A percentile compares a stretch with the other conserved stretches of the same genome.
Evolutionary conservation across 1,284 basidiomycete species (phyloP).

Genomic region (Cryptococcus sp.): DNA sequence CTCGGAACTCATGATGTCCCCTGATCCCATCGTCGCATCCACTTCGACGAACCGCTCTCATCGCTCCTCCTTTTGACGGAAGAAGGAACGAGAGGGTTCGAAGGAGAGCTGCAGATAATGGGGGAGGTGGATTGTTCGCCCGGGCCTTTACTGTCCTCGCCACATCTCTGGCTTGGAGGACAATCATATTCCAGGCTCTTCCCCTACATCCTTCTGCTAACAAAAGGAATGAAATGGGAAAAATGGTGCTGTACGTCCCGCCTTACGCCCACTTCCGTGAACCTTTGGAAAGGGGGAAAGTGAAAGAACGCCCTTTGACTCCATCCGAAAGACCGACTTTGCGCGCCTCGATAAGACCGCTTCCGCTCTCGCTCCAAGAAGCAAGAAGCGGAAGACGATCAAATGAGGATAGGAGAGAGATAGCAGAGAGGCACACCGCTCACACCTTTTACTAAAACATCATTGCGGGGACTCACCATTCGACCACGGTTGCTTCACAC

Average conservation of each 20-base stretch:
- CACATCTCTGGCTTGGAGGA: slow-evolving; percentile 8
- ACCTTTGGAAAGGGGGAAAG: slow-evolving; percentile 18
- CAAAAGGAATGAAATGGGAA: background rate
- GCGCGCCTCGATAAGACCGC: background rate
- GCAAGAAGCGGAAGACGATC: no score
- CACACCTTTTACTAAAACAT: slow-evolving; percentile 47
- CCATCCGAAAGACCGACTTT: background rate
- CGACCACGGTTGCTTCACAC: background rate
- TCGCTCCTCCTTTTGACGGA: background rate
- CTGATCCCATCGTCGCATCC: background rate
- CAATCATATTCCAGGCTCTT: no score
- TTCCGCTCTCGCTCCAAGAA: no score
- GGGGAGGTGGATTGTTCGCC: slow-evolving; percentile 13
- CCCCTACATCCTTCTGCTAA: background rate
- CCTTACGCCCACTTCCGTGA: slow-evolving; percentile 27
- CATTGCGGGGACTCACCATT: slow-evolving; percentile 25
- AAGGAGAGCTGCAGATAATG: slow-evolving; percentile 2
- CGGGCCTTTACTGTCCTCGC: slow-evolving; percentile 28
- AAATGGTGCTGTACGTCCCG: slow-evolving; percentile 28
- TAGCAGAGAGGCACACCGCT: slow-evolving; percentile 7
- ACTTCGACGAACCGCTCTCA: background rate
- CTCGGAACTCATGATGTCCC: slow-evolving; percentile 28
- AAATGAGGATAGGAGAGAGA: slow-evolving; percentile 1
- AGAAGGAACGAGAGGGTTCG: background rate
- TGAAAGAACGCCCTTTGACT: slow-evolving; percentile 18